Conservation (phyloP, 352 stramenopile genomes). For the Plasmopara viticola region DNA sequence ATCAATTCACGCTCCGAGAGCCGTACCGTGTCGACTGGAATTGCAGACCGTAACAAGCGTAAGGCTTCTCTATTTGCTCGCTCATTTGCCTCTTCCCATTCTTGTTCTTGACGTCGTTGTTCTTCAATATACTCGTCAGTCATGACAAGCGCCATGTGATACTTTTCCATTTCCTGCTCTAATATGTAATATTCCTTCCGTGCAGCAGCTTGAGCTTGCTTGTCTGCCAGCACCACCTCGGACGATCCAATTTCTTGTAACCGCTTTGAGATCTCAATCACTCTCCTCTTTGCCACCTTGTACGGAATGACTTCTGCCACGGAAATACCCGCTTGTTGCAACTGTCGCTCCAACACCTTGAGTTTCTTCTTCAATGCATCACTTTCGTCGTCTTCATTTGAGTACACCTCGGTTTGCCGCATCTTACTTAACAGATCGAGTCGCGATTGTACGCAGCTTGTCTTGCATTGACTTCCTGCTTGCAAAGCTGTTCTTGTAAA, state of each 20-base stretch:
- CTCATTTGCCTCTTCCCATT: conserved; percentile 67
- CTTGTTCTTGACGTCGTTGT: conserved; percentile 47
- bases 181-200: conserved; percentile 84
- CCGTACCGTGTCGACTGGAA: conserved; percentile 77
- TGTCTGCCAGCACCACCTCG: conserved; percentile 51
- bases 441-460: conserved; percentile 46
- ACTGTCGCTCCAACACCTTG: conserved; percentile 63
- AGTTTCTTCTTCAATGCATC: conserved; percentile 55
- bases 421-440: conserved; percentile 54
- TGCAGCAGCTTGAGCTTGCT: conserved; percentile 35
- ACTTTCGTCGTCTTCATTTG: conserved; percentile 38
- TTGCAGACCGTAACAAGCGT: conserved; percentile 51
- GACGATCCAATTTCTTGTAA: conserved; percentile 81
- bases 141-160: conserved; percentile 84
- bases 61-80: conserved; percentile 48
- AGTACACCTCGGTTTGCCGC: conserved; percentile 32
- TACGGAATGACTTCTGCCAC: conserved; percentile 88
- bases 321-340: conserved; percentile 69
- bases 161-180: conserved; percentile 89
- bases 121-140: conserved; percentile 88
- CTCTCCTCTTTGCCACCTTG: conserved; percentile 67
- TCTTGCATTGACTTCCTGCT: conserved; percentile 47
- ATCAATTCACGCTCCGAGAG: conserved; percentile 71
- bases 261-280: conserved; percentile 71
- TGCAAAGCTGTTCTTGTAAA: conserved; percentile 49